These are phyloP conservation scores for Ogataea zsoltii DNA, from an alignment of 805 yeast genomes.

Conservation along the genomic window DNA sequence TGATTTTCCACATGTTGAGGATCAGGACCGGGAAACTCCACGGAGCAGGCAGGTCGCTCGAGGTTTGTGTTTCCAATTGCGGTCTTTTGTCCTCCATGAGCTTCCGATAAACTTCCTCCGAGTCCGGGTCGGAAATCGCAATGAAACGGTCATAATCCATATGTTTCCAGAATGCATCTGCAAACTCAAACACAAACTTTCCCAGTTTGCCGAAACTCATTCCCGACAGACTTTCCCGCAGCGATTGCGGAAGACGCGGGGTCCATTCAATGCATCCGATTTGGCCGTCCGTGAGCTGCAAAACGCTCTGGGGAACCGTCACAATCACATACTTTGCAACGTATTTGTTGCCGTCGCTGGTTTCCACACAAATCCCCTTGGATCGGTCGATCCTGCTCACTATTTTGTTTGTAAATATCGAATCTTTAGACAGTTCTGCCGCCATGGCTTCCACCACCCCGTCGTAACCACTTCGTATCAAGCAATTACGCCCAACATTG, in stretches of 20 bases:
- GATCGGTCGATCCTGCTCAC: slow-evolving; percentile 42
- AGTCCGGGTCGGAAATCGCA: slow-evolving; percentile 42
- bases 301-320: slow-evolving; percentile 75
- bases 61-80: not conserved
- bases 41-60: slow-evolving; percentile 36
- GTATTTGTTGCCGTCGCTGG: slow-evolving; percentile 34
- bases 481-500: slow-evolving; percentile 78
- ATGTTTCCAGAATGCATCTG: slow-evolving; percentile 57
- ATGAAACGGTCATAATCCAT: slow-evolving; percentile 50
- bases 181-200: slow-evolving; percentile 71
- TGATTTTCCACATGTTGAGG: slow-evolving; percentile 57
- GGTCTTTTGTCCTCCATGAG: not conserved
- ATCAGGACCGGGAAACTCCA: slow-evolving; percentile 63
- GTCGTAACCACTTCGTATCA: slow-evolving; percentile 61
- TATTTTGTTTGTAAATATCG: slow-evolving; percentile 42
- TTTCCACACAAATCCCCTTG: slow-evolving; percentile 32
- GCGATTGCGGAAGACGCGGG: slow-evolving; percentile 52
- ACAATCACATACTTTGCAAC: slow-evolving; percentile 61
- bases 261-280: slow-evolving; percentile 53
- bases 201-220: slow-evolving; percentile 71
- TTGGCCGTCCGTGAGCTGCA: slow-evolving; percentile 42
- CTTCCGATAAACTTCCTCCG: not conserved
- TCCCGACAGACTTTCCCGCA: slow-evolving; percentile 44
- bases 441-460: slow-evolving; percentile 48
- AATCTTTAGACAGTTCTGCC: slow-evolving; percentile 38